Evolutionary conservation across 805 yeast genomes (phyloP), one percentile per base, ranked within the genome.

Genomic region (Candida wancherniae): DNA sequence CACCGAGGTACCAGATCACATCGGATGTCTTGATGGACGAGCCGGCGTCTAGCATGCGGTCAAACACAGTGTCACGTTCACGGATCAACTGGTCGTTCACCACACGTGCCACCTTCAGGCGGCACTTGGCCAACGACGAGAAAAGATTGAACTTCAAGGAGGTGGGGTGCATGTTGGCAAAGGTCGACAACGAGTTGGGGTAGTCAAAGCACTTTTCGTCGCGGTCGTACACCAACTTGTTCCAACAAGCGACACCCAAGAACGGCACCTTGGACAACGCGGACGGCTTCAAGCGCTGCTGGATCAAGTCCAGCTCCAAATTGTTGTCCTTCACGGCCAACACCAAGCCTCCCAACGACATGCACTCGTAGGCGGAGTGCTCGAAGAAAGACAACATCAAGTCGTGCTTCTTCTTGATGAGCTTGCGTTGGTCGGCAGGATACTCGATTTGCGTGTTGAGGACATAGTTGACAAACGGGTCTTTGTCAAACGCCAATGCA

Each of bases 1-100:
- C 80, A 26, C 71, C 63, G 39, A 76, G 58, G 48, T 76, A 76
- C 80, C 81, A 76, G 31, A 73, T 53, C 24, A 58, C 49, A 26
- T 53, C 55, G 28, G 51, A 54, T 11, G 58, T 57, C 29, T 55
- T 51, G 40, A 58, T 46, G 4, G 62, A 61, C 15, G 66, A 63
- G 22, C 39, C 40, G 8, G 39, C 14, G 5, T 43, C 27, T 22
- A 42, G 21, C 48, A 44, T 42, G 17, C 22, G 24, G 14, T 33
- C 32, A 30, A 76, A 51, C 10, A 69, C 69, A 12, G 62, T 61
- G 26, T 57, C 50, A 39, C 74, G 63, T 31, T 64, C 67, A 19
- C 64, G 53, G 19, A 57, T 63, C 42, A 75, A 61, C 29, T 66
- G 58, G 20, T 70, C 67, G 40, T 64, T 59, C 39, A 70, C 75